Evolutionary conservation across 257 asterid genomes (phyloP), one percentile per base, ranked within the genome.

Genomic region (Cinchona pubescens): DNA sequence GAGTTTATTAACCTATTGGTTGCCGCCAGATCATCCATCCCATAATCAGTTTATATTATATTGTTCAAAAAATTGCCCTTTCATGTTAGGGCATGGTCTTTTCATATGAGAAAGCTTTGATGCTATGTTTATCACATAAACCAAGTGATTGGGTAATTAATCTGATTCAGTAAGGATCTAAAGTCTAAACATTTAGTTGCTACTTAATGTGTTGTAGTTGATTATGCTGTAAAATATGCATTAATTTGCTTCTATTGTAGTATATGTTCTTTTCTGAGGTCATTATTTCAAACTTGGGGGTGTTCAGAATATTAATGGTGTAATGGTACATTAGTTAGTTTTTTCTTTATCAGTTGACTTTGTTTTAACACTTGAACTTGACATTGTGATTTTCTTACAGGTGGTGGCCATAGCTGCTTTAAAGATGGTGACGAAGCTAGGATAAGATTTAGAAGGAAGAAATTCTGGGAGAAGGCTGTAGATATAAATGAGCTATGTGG

Each of bases 361-460:
- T 23, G 4, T 45, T 46, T 27, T 69, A 14, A 46, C 23, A 67
- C 3, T 58, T 27, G 45, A 62, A 67, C 3, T 58, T 27, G 45
- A 62, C 69, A 19, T 32, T 61, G 32, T 37, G 51, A 42, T 25
- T 23, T 67, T 65, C 58, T 34, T 65, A 59, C 87, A 94, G 98
- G 97, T 67, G 99, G 99, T 23, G 99, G 99, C 45, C 99, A 94
- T 76, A 94, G 97, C 89, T 95, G 99, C 89, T 91, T 85, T 79
- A 82, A 82, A 82, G 99, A 92, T 45, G 80, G 99, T 21, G 99
- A 95, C 70, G 99, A 95, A 88, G 97, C 96, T 32, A 86, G 98
- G 83, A 79, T 89, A 73, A 86, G 99, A 83, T 72, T 30, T 49
- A 84, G 92, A 77, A 86, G 97, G 81, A 90, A 85, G 80, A 92